phyloP scores from a whole-genome alignment of 257 asterid genomes.

The Nicotiana benthamiana region DNA sequence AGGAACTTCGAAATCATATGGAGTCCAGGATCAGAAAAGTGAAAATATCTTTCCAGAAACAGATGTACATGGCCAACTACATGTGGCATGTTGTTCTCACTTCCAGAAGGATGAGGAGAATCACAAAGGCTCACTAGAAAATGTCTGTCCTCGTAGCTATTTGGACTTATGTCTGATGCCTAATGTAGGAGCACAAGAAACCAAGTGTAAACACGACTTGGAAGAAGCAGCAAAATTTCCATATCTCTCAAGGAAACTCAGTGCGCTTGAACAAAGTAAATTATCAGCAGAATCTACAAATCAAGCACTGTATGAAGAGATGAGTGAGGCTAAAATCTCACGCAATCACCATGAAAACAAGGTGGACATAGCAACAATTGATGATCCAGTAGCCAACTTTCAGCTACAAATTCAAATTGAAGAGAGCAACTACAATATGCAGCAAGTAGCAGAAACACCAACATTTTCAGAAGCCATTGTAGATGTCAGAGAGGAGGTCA shows the following conservation, averaged over 20 bases:
- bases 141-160: background rate
- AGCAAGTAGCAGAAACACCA: slow-evolving; percentile 25
- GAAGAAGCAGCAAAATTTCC: background rate
- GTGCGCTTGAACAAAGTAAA: slow-evolving; percentile 46
- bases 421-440: slow-evolving; percentile 26
- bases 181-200: background rate
- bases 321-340: slow-evolving; percentile 27
- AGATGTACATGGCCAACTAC: background rate
- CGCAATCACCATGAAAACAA: slow-evolving; percentile 26
- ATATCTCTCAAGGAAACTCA: slow-evolving; percentile 20
- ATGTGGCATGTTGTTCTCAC: background rate
- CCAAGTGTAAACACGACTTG: background rate
- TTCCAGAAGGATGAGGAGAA: slow-evolving; percentile 27
- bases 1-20: slow-evolving; percentile 7
- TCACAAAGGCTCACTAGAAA: slow-evolving; percentile 11
- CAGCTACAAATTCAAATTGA: slow-evolving; percentile 21
- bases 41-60: background rate
- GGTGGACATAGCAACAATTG: slow-evolving; percentile 11
- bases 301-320: slow-evolving; percentile 33
- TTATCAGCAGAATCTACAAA: slow-evolving; percentile 58
- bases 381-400: slow-evolving; percentile 22
- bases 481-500: slow-evolving; percentile 40
- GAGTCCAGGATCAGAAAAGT: background rate
- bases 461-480: slow-evolving; percentile 17
- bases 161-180: background rate